phyloP scores from a whole-genome alignment of 2,329 filamentous ascomycete genomes.

The Emericellopsis cladophorae region DNA sequence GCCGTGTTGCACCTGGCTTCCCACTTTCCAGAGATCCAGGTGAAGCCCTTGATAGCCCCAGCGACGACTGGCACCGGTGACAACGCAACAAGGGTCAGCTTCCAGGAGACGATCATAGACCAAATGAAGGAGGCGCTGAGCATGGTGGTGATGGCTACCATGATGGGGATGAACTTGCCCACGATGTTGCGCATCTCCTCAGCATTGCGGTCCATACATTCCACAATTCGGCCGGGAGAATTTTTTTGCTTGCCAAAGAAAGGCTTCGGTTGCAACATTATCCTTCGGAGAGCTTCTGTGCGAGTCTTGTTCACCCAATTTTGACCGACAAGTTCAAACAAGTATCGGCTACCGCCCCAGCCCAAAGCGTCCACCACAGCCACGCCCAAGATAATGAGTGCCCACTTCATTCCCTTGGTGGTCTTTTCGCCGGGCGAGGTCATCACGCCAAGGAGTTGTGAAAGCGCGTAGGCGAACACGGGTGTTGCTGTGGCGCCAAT shows the following conservation, averaged over 20 bases:
- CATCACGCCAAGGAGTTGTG: conserved; percentile 59
- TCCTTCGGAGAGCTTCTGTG: conserved; percentile 49
- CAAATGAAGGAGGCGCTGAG: conserved; percentile 57
- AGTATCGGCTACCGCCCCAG: conserved; percentile 54
- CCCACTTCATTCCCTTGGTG: conserved; percentile 48
- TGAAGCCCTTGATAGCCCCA: conserved; percentile 51
- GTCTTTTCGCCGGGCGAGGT: conserved; percentile 38
- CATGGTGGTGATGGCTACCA: conserved; percentile 56
- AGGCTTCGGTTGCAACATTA: conserved; percentile 61
- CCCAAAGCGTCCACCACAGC: conserved; percentile 53
- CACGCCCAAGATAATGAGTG: conserved; percentile 55
- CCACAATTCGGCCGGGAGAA: conserved; percentile 48
- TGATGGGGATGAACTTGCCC: conserved; percentile 61
- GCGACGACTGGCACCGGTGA: conserved; percentile 56
- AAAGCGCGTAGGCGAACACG: conserved; percentile 63
- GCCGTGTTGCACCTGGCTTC: conserved; percentile 55
- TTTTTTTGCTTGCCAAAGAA: conserved; percentile 70
- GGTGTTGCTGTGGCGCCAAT: conserved; percentile 57
- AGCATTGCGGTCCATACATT: conserved; percentile 66
- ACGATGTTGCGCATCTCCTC: conserved; percentile 82
- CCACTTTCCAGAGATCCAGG: conserved; percentile 55
- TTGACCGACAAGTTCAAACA: conserved; percentile 61
- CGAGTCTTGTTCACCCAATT: conserved; percentile 66
- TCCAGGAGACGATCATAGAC: conserved; percentile 67
- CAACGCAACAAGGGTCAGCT: conserved; percentile 65